These are phyloP conservation scores for Pestalotiopsis sp. DNA, from an alignment of 2,329 filamentous ascomycete species.

Conservation along the genomic window DNA sequence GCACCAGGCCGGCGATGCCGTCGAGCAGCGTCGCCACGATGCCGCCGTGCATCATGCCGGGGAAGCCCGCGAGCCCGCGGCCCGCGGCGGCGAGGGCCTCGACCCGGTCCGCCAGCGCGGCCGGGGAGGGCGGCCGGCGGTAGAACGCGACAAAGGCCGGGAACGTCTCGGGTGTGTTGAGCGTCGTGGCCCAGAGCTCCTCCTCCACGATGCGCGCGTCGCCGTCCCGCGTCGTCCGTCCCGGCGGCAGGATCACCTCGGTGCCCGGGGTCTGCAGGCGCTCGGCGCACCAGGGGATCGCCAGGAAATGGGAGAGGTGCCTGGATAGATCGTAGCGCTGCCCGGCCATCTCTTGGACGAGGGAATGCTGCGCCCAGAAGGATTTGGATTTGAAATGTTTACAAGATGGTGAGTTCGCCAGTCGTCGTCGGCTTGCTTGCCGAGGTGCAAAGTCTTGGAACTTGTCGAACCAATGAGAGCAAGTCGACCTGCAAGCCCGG, in stretches of 20 bases:
- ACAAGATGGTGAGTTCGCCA: neutral
- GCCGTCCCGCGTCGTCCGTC: neutral
- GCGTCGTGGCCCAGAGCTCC: neutral
- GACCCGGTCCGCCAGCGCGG: slow-evolving; percentile 26
- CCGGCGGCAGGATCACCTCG: neutral
- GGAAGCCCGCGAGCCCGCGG: slow-evolving; percentile 54
- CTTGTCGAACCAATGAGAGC: neutral
- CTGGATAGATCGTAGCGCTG: neutral
- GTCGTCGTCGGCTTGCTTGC: neutral
- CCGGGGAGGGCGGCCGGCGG: neutral
- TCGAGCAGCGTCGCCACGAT: slow-evolving; percentile 61
- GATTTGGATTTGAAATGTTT: neutral
- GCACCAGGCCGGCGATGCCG: slow-evolving; percentile 55
- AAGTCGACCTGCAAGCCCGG: too few species aligned
- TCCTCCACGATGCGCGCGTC: neutral
- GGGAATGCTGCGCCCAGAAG: neutral
- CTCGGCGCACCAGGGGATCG: slow-evolving; percentile 7
- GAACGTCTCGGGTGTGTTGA: slow-evolving; percentile 4
- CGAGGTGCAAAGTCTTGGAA: neutral
- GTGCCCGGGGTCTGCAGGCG: neutral
- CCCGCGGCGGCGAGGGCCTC: slow-evolving; percentile 45
- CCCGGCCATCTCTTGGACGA: neutral
- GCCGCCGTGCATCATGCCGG: slow-evolving; percentile 58
- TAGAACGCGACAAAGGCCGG: neutral
- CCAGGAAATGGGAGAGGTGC: neutral